Base-by-base conservation (phyloP, 2,329 filamentous ascomycete genomes). In the Raffaelea albimanens region DNA sequence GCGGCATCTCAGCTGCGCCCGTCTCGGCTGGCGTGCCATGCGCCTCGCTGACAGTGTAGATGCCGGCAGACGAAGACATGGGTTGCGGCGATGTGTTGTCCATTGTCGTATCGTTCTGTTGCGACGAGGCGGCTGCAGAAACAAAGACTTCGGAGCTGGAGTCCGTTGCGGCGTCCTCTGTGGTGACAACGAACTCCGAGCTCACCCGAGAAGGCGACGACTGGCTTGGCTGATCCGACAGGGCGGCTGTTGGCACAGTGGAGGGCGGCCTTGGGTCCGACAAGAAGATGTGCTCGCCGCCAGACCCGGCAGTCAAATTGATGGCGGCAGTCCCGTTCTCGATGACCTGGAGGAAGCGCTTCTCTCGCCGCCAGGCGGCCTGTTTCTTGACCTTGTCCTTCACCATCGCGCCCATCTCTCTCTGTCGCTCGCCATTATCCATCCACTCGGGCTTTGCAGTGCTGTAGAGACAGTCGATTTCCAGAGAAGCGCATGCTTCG, bases 361-460 rank as follows among this genome's bases (percentile, higher is more conserved):
- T 57, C 47, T 78, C 73, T 40, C 73, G 63, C 3, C 75, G 69
- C 56, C 67, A 68, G 53, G 63, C 65, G 23, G 75, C 72, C 52
- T 70, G 71, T 45, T 69, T 65, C 62, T 78, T 80, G 51, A 81
- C 71, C 59, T 80, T 70, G n/a, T 61, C 60, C 60, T 80, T 82
- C 52, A 82, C 62, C 52, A 59, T 64, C 47, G 74, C 70, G 20
- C 71, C 72, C 65, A 70, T 76, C 48, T 70, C 65, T 52, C 67
- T 69, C 53, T 79, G 74, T 50, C 58, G 63, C 1, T 60, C 57
- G 10, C 68, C 73, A 42, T 67, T 69, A 50, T 79, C 76, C 75
- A 79, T 77, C 75, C 75, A 79, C 4, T 71, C 70, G 14, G 76
- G 75, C 58, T 75, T 80, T 21, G 64, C 60, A 2, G 72, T 66